Conservation (phyloP, 148 eudicot species). For the Chenopodium album region DNA sequence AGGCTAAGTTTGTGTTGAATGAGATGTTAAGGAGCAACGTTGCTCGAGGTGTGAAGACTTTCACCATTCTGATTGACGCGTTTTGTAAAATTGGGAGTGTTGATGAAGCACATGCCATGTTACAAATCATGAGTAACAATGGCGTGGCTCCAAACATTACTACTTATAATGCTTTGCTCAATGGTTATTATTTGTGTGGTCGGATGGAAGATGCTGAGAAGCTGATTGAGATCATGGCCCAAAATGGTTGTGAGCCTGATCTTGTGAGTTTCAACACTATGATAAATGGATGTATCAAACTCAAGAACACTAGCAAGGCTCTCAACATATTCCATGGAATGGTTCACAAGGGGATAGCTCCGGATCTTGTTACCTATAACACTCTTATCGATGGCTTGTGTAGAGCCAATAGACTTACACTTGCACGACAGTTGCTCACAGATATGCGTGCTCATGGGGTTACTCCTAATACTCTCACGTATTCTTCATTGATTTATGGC, state of each 20-base stretch:
- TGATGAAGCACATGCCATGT: background rate
- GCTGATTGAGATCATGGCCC: background rate
- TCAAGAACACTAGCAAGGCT: background rate
- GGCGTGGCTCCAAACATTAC: slow-evolving; percentile 3
- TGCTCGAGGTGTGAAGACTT: too few species aligned
- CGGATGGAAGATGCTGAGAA: slow-evolving; percentile 9
- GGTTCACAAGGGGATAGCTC: background rate
- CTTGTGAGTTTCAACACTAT: too few species aligned
- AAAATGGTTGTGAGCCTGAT: too few species aligned
- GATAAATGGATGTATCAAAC: background rate
- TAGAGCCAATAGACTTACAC: background rate
- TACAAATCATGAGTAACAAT: background rate
- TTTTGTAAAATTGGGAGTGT: slow-evolving; percentile 13
- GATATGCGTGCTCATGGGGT: background rate
- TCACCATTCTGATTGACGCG: background rate
- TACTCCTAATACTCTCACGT: background rate
- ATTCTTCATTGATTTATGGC: background rate
- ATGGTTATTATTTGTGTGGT: slow-evolving; percentile 27
- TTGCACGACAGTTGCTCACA: background rate
- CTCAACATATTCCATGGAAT: background rate
- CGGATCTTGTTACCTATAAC: background rate
- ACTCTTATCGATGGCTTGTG: slow-evolving; percentile 12
- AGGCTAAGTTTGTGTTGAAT: background rate
- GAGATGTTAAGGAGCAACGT: background rate
- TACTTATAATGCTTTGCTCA: slow-evolving; percentile 14